Conservation (phyloP, 768 basidiomycete genomes). For the Pleurotus cornucopiae region DNA sequence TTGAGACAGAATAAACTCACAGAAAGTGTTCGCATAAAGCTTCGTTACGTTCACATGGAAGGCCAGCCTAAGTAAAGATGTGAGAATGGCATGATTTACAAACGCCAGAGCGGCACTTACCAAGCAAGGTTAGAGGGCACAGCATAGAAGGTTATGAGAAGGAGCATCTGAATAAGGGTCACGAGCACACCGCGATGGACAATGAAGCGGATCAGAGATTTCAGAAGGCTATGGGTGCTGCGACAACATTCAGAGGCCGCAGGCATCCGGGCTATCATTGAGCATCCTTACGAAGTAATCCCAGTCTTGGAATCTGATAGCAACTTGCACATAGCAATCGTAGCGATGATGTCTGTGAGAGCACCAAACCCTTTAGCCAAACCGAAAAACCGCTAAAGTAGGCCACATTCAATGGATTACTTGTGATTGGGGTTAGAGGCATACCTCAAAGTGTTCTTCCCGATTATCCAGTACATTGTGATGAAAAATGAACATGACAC, state of each 20-base stretch:
- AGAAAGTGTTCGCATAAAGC: conserved; percentile 46
- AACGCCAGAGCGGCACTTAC: conserved; percentile 16
- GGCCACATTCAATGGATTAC: too few relatives aligned
- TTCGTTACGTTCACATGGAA: conserved; percentile 45
- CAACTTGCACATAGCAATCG: conserved; percentile 37
- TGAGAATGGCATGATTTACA: not conserved
- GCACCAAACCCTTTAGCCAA: conserved; percentile 41
- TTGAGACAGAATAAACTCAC: conserved; percentile 29
- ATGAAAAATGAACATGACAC: conserved; percentile 8
- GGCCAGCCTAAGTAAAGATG: conserved; percentile 30
- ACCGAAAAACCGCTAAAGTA: conserved; percentile 34
- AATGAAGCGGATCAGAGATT: conserved; percentile 32
- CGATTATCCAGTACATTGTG: conserved; percentile 4
- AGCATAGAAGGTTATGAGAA: conserved; percentile 38
- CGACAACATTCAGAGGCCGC: not conserved
- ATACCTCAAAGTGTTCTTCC: conserved; percentile 22
- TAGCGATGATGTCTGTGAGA: conserved; percentile 38
- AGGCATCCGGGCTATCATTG: not conserved
- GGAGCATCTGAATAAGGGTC: conserved; percentile 35
- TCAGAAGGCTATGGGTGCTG: conserved; percentile 36
- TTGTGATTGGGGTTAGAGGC: not conserved
- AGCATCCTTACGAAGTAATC: conserved; percentile 26
- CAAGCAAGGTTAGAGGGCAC: conserved; percentile 31
- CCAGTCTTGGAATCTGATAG: conserved; percentile 33
- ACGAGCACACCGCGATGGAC: conserved; percentile 41